phyloP scores from a whole-genome alignment of 495 filamentous ascomycete genomes.

The Trichocladium antarcticum region DNA sequence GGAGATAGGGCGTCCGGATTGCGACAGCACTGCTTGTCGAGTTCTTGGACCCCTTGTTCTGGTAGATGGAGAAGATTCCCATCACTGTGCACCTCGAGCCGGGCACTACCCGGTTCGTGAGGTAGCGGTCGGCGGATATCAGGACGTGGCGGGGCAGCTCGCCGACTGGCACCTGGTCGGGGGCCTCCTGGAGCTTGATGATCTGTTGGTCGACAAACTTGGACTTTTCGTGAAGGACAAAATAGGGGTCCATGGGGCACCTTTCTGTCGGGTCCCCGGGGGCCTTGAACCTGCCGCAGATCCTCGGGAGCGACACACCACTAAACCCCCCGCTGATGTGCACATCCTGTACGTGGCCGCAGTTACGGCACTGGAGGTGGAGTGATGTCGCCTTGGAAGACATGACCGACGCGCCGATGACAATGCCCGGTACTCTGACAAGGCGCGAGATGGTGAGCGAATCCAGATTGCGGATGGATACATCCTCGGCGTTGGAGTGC shows the following conservation, averaged over 20 bases:
- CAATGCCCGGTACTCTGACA: conserved; percentile 91
- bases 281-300: conserved; percentile 52
- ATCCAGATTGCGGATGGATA: conserved; percentile 88
- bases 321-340: conserved; percentile 73
- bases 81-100: conserved; percentile 90
- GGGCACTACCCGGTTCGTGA: conserved; percentile 92
- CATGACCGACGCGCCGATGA: conserved; percentile 93
- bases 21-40: conserved; percentile 70
- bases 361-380: conserved; percentile 81
- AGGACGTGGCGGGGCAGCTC: conserved; percentile 92
- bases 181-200: conserved; percentile 95
- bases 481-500: conserved; percentile 79
- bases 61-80: conserved; percentile 97
- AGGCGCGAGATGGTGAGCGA: conserved; percentile 89
- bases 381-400: conserved; percentile 88
- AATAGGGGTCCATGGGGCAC: conserved; percentile 92
- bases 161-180: conserved; percentile 94
- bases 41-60: conserved; percentile 75
- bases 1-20: conserved; percentile 92
- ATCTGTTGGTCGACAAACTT: conserved; percentile 97
- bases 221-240: conserved; percentile 86
- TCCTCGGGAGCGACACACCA: conserved; percentile 69
- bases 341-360: conserved; percentile 60
- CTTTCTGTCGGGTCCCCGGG: conserved; percentile 49
- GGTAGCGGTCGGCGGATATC: conserved; percentile 87